A percentile compares a stretch with the other conserved stretches of the same genome.
These are phyloP conservation scores for Metschnikowia baotianmanensis DNA, from an alignment of 805 yeast species.

Conservation along the genomic window DNA sequence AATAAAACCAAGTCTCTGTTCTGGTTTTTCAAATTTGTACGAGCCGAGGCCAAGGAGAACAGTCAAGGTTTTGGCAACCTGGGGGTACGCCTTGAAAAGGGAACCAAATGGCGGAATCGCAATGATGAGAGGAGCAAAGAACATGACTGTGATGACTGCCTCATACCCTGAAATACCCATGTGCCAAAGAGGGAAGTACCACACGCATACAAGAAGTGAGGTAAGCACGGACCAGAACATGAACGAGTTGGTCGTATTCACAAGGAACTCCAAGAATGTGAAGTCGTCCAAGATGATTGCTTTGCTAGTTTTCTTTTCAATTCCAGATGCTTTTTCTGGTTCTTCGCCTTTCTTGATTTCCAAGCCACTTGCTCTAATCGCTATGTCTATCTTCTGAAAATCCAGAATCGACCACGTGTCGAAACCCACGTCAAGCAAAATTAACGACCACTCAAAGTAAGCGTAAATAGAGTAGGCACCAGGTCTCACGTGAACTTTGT, in stretches of 20 bases:
- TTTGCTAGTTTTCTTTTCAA: background rate
- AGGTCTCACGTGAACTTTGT: slow-evolving; percentile 78
- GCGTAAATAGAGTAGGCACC: slow-evolving; percentile 98
- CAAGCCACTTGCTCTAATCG: slow-evolving; percentile 7
- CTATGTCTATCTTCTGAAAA: slow-evolving; percentile 59
- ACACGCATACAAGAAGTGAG: slow-evolving; percentile 77
- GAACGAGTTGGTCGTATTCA: slow-evolving; percentile 60
- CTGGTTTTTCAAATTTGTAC: slow-evolving; percentile 66
- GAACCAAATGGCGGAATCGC: slow-evolving; percentile 34
- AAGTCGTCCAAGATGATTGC: slow-evolving; percentile 27
- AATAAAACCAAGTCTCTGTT: slow-evolving; percentile 59
- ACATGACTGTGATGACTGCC: slow-evolving; percentile 53
- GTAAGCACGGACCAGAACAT: slow-evolving; percentile 85
- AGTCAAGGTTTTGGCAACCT: slow-evolving; percentile 51
- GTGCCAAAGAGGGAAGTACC: slow-evolving; percentile 98
- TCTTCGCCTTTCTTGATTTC: slow-evolving; percentile 1
- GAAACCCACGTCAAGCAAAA: slow-evolving; percentile 77
- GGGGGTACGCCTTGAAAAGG: slow-evolving; percentile 44
- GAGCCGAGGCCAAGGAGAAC: slow-evolving; percentile 74
- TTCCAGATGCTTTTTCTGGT: background rate
- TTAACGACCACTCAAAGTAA: slow-evolving; percentile 90
- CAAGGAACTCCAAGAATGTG: slow-evolving; percentile 34
- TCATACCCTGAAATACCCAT: slow-evolving; percentile 98
- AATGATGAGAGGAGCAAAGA: slow-evolving; percentile 59
- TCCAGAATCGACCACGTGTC: slow-evolving; percentile 79